Conservation (phyloP, 2,329 filamentous ascomycete genomes). For the Botrytis medusae region DNA sequence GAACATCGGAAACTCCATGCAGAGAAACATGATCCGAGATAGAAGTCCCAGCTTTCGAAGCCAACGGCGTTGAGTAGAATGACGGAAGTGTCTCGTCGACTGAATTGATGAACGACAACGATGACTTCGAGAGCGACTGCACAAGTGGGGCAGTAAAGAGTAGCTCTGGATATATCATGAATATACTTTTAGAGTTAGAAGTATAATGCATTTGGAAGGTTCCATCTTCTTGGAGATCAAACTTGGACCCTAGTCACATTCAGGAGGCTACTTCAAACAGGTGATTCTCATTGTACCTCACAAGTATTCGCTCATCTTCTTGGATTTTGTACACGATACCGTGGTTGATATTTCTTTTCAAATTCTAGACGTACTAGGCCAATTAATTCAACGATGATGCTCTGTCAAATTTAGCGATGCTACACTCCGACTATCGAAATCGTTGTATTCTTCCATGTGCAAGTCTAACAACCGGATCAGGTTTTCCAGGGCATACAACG, state of each 20-base stretch:
- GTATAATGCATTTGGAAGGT: background rate
- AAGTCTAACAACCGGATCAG: background rate
- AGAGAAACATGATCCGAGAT: background rate
- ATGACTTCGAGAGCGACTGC: background rate
- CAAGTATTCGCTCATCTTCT: background rate
- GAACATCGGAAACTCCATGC: background rate
- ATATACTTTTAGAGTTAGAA: background rate
- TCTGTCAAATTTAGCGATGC: background rate
- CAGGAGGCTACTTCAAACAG: rapidly evolving
- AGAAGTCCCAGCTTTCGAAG: background rate
- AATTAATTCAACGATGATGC: background rate
- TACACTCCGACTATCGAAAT: background rate
- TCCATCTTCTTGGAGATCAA: background rate
- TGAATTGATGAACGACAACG: background rate
- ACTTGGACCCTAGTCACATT: background rate
- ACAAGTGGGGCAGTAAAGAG: background rate
- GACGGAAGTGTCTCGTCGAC: background rate
- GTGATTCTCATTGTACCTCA: background rate
- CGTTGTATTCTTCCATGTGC: background rate
- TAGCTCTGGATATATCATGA: background rate
- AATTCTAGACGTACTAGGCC: background rate
- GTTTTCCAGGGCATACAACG: background rate
- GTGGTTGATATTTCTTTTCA: background rate
- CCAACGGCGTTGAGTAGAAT: background rate
- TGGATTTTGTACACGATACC: no score